These are phyloP conservation scores for Eragrostis nindensis DNA, from an alignment of 176 grass and related monocot species.

Conservation along the genomic window DNA sequence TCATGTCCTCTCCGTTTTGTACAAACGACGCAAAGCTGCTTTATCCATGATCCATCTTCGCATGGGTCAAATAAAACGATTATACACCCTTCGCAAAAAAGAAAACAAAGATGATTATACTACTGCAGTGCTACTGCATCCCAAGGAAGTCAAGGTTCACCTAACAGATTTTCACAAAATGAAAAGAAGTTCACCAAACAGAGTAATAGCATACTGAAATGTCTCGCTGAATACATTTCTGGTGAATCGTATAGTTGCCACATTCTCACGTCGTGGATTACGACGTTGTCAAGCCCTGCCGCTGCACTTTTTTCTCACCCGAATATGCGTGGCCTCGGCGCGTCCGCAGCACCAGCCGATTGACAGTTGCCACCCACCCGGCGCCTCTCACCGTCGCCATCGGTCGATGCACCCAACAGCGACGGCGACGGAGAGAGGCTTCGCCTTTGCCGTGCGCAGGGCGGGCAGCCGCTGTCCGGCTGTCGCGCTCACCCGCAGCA, in stretches of 20 bases:
- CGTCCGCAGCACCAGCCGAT: background rate
- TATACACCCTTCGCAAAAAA: background rate
- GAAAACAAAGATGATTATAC: too few species aligned
- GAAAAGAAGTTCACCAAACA: too few species aligned
- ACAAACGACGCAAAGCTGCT: background rate
- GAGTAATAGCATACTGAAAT: background rate
- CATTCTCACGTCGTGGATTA: background rate
- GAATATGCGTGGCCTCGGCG: background rate
- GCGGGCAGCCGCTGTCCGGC: too few species aligned
- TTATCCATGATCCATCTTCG: background rate
- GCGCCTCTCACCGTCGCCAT: conserved; percentile 1
- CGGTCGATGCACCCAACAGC: conserved; percentile 5
- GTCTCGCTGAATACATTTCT: too few species aligned
- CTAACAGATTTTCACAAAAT: too few species aligned
- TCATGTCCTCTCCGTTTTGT: too few species aligned
- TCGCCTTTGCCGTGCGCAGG: too few species aligned
- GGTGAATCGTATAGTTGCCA: background rate
- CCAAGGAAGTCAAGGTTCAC: background rate
- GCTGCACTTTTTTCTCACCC: background rate
- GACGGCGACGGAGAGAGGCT: background rate
- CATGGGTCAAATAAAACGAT: background rate
- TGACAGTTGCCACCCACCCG: background rate
- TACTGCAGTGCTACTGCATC: background rate
- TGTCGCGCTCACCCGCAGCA: background rate
- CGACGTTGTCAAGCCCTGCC: background rate